Base-by-base conservation (phyloP, 2,329 filamentous ascomycete genomes). In the Esteya vermicola region DNA sequence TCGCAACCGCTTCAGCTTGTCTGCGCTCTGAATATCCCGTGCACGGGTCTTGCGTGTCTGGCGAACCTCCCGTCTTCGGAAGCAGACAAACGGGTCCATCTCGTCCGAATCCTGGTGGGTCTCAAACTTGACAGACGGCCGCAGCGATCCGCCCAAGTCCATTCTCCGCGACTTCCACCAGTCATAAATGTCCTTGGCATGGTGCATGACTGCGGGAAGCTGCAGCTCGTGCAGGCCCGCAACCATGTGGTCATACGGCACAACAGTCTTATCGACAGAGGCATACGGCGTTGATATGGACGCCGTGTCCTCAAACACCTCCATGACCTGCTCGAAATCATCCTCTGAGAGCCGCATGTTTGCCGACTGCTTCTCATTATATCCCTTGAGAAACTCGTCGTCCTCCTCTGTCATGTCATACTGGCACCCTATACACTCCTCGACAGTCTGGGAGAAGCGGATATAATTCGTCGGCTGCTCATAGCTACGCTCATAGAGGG, bases 401-500 rank as follows among this genome's bases (percentile, higher is more conserved):
- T 98, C 91, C 54, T 93, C 85, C 48, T 81, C 78, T 22, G 79
- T 88, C 82, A 96, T 89, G 63, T 93, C 86, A 77, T 98, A 98
- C 52, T 80, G 75, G 56, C 81, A 83, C 52, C 84, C 83, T 54
- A 85, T 81, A 52, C 82, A 93, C 61, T 98, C 91, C 63, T 98
- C 91, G 45, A 98, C 89, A 3, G 91, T 98, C 50, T 93, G 89
- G 48, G 91, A 96, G 64, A 93, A 96, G 48, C 89, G 85, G 57
- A 98, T 94, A 62, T 96, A 96, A 45, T 88, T 91, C 45, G 80
- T 78, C 39, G 91, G 86, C 59, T 93, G 81, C 53, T 78, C 73
- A 62, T 89, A 95, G 43, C 68, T 66, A 48, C 74, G 76, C 37
- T 81, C 75, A 57, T 96, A 96, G 51, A 95, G 73, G 53, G 81